Evolutionary conservation across 148 eudicot genomes (phyloP), one percentile per base, ranked within the genome.

Genomic region (Vaccinium vitisidaea): DNA sequence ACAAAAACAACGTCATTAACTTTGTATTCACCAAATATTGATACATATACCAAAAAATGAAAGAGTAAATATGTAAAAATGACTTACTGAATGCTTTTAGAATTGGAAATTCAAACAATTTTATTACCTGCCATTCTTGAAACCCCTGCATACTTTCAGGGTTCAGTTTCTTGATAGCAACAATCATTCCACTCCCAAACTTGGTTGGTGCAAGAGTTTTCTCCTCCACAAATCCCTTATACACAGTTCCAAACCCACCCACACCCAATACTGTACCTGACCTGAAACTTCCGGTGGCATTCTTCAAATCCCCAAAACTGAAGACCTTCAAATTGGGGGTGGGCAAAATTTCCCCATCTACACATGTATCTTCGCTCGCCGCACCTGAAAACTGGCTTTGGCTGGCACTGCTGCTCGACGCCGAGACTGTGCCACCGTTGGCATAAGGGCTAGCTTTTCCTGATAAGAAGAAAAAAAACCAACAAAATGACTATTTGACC

Each of bases 191-290:
- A 3, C 90, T 21, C 32, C 92, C 93, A 79, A 36, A 43, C 71
- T 81, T 89, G 77, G 88, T 55, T 27, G 92, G 86, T 0, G 83
- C 74, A 52, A 80, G 82, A 1, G 88, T 79, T 83, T 87, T 90
- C 73, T 91, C 92, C 77, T 93, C 95, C 82, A 95, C 90, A 91
- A 93, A 94, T 53, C 98, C 98, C 84, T 90, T 95, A 73, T 83
- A 92, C 15, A 95, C 97, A 59, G 87, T 93, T 71, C 98, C 98
- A 85, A 95, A 95, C 43, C 98, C 97, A 52, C 98, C 95, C 61
- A 88, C 84, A 3, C 98, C 97, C 83, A 95, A 81, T 25, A 93
- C 90, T 23, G 85, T 87, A 56, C 93, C 95, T 11, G 87, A 46
- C 87, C 86, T 95, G 81, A 95, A 95, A 87, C 83, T 88, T 80